Conservation (phyloP, 2,329 filamentous ascomycete species). For the Neodidymelliopsis sp. region DNA sequence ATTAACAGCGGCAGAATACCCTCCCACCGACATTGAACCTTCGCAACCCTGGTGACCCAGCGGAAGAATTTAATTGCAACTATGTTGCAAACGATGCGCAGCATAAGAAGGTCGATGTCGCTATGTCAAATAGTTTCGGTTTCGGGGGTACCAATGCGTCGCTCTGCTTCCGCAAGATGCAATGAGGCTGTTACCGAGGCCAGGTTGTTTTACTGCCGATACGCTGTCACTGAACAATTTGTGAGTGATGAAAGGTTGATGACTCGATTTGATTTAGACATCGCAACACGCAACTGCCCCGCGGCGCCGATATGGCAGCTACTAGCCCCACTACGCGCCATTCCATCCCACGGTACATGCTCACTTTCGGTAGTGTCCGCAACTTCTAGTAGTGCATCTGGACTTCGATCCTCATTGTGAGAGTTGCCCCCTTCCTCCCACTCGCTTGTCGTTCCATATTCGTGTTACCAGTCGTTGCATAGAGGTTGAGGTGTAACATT, state of each 20-base stretch:
- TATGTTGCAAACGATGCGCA: slow-evolving; percentile 80
- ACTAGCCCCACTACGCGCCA: slow-evolving; percentile 19
- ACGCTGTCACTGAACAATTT: no score
- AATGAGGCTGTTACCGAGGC: slow-evolving; percentile 20
- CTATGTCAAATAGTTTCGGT: slow-evolving; percentile 93
- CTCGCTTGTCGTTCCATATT: not conserved
- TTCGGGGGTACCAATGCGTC: slow-evolving; percentile 97
- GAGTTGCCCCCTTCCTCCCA: not conserved
- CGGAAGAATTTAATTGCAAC: slow-evolving; percentile 78
- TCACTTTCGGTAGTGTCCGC: slow-evolving; percentile 11
- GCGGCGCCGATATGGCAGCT: slow-evolving; percentile 21
- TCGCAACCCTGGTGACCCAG: slow-evolving; percentile 64
- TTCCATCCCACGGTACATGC: slow-evolving; percentile 23
- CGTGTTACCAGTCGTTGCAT: not conserved
- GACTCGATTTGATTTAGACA: slow-evolving; percentile 22
- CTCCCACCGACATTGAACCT: slow-evolving; percentile 91
- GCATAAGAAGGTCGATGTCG: slow-evolving; percentile 72
- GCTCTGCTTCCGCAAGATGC: slow-evolving; percentile 72
- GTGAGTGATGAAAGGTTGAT: not conserved
- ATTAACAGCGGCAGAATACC: slow-evolving; percentile 63
- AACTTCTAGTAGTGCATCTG: slow-evolving; percentile 2
- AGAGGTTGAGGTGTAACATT: no score
- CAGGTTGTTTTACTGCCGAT: no score
- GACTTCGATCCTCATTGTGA: not conserved
- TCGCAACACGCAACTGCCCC: slow-evolving; percentile 24